Evolutionary conservation across 495 filamentous ascomycete genomes (phyloP), one percentile per base, ranked within the genome.

Genomic region (Aspergillus biplanus): DNA sequence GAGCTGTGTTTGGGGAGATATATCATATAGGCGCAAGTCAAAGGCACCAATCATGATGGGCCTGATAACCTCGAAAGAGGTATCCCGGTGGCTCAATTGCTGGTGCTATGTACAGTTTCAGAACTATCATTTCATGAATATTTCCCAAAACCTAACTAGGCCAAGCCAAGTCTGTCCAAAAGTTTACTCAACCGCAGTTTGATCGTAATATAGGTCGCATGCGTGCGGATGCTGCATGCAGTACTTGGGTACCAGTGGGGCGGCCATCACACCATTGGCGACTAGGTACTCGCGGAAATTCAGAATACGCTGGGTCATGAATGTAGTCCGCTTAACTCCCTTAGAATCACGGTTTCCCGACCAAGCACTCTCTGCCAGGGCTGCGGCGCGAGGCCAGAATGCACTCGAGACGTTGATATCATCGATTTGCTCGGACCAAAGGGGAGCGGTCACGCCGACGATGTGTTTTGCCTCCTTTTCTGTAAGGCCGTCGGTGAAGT

Each of bases 251-350:
- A 83, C 73, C 42, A 85, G 56, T 9, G 78, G 73, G 37, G 74
- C 66, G 21, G 83, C 83, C 68, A 70, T 67, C 1, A 86, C 75
- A 8, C 82, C 82, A 66, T 82, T 83, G 0, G 81, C 82, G 47
- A 86, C 77, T 7, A 86, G 71, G 62, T 84, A 86, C 66, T 86
- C 83, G 5, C 83, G 75, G 72, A 86, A 86, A 64, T 86, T 86
- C 31, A 86, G 71, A 13, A 86, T 75, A 21, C 83, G 75, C 75
- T 85, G 82, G 7, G 82, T 85, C 37, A 86, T 70, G 44, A 72
- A 54, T 15, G 80, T 86, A 0, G 80, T 83, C 11, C 83, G 75
- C 69, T 84, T 85, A 9, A 71, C 58, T 54, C 82, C 83, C 1
- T 67, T 49, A 0, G 65, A 68, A 59, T 85, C 78, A 21, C 75